Evolutionary conservation across 495 filamentous ascomycete genomes (phyloP).

Genomic region (Xylaria nigripes): DNA sequence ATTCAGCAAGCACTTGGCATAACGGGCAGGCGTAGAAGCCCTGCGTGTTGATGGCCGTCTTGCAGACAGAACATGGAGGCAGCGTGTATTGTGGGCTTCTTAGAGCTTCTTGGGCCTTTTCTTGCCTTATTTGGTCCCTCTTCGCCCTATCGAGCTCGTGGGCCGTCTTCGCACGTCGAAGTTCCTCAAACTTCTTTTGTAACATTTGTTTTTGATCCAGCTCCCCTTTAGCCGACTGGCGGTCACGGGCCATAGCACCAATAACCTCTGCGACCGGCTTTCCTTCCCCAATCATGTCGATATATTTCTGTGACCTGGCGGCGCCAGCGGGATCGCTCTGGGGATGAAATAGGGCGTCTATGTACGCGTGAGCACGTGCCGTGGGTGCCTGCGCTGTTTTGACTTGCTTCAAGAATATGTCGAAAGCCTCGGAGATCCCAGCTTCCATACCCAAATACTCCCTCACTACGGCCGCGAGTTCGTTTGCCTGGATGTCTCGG

Average conservation of each 20-base stretch:
- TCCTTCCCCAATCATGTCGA: slow-evolving; percentile 31
- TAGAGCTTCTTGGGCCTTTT: slow-evolving; percentile 20
- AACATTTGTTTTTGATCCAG: slow-evolving; percentile 29
- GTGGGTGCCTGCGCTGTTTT: slow-evolving; percentile 18
- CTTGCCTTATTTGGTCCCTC: slow-evolving; percentile 28
- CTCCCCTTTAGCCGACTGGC: slow-evolving; percentile 24
- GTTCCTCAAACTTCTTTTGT: slow-evolving; percentile 32
- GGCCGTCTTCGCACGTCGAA: slow-evolving; percentile 35
- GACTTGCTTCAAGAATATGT: slow-evolving; percentile 19
- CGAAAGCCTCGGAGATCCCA: slow-evolving; percentile 18
- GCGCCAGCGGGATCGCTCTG: slow-evolving; percentile 13
- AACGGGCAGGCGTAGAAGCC: slow-evolving; percentile 32
- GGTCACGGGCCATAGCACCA: slow-evolving; percentile 29
- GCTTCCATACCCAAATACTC: slow-evolving; percentile 17
- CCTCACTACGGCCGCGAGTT: slow-evolving; percentile 23
- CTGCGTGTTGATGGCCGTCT: slow-evolving; percentile 18
- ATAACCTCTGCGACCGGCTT: slow-evolving; percentile 31
- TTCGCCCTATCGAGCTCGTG: slow-evolving; percentile 33
- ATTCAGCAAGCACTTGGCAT: slow-evolving; percentile 30
- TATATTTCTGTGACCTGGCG: slow-evolving; percentile 29
- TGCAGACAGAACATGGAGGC: slow-evolving; percentile 32
- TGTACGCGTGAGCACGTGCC: slow-evolving; percentile 23
- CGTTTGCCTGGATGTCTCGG: slow-evolving; percentile 17
- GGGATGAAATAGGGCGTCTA: slow-evolving; percentile 29
- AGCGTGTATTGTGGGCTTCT: slow-evolving; percentile 25